Evolutionary conservation across 176 grass and related monocot species (phyloP), one percentile per base, ranked within the genome.

Genomic region (Musa schizocarpa): DNA sequence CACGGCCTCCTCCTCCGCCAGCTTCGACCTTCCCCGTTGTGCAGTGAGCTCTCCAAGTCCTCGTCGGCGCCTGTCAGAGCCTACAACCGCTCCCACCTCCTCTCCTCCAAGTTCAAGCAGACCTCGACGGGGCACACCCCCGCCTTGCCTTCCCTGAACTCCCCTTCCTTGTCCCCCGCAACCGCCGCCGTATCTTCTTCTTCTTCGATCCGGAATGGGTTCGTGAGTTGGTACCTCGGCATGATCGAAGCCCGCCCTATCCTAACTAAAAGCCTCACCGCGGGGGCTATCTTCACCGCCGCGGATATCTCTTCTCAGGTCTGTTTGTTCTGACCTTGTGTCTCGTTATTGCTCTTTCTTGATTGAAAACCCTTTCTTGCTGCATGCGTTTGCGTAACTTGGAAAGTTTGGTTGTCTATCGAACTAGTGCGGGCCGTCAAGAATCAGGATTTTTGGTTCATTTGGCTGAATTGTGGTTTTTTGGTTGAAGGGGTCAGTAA

Each of bases 211-310:
- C 73, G 70, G 54, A 14, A 19, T 26, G 34, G 89, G 68, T 63
- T 86, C 43, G 86, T 99, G 19, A 67, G 76, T 69, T 99, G 86
- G 88, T 99, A 94, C 75, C 88, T 94, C 24, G 81, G 86, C 13
- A 83, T 87, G 81, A 83, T 99, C 29, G 88, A 94, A 65, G 71
- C 88, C 48, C 88, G 84, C 71, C 91, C 90, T 0, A 75, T 94
- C 74, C 86, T 99, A 23, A 99, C 95, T 49, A 99, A 99, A 86
- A 91, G 90, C 88, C 81, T 94, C 65, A 99, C 90, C 19, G 90
- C 88, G 14, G 86, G 84, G 10, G 12, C 76, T 79, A 99, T 99
- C 77, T 99, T 94, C 80, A 92, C 82, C 59, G 90, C 71, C 52
- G 88, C 88, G 1, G 95, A 99, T 75, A 52, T 91, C 80, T 76